A percentile compares a stretch with the other conserved stretches of the same genome.
These are phyloP conservation scores for Fusarium concolor DNA, from an alignment of 2,329 filamentous ascomycete genomes.

Conservation along the genomic window DNA sequence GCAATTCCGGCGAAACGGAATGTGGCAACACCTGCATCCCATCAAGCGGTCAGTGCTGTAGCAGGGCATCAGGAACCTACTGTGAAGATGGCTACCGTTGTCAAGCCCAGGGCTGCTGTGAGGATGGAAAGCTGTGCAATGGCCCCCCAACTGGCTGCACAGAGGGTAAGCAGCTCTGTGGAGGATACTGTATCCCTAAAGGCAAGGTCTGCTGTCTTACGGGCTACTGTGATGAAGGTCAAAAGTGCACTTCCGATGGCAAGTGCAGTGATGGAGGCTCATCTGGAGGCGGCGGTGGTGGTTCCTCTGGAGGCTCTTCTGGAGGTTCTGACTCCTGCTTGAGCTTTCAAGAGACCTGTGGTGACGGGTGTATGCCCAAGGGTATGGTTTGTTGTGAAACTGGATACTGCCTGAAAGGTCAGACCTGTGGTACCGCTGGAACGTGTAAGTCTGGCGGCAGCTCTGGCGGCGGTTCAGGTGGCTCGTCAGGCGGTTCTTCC, in stretches of 20 bases:
- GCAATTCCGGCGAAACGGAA: conserved; percentile 33
- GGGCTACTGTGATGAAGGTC: conserved; percentile 49
- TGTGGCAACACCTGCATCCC: conserved; percentile 52
- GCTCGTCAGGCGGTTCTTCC: conserved; percentile 30
- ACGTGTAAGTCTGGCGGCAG: conserved; percentile 27
- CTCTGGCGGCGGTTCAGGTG: conserved; percentile 32
- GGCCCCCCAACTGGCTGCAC: conserved; percentile 46
- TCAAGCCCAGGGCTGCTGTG: conserved; percentile 49
- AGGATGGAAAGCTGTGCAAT: conserved; percentile 48
- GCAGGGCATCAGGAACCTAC: conserved; percentile 45
- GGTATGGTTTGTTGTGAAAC: conserved; percentile 45
- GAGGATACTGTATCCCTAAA: conserved; percentile 48
- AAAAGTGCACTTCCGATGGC: conserved; percentile 43
- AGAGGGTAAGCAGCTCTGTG: conserved; percentile 44
- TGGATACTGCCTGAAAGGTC: conserved; percentile 49
- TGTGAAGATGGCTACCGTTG: conserved; percentile 50
- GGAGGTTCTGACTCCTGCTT: conserved; percentile 29
- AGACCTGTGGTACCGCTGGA: conserved; percentile 42
- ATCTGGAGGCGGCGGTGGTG: conserved; percentile 30
- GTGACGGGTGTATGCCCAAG: conserved; percentile 45
- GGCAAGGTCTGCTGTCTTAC: conserved; percentile 48
- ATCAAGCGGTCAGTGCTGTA: conserved; percentile 47
- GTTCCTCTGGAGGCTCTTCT: conserved; percentile 31
- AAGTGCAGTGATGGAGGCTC: conserved; percentile 33
- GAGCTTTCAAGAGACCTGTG: conserved; percentile 39